Evolutionary conservation across 2,329 filamentous ascomycete genomes (phyloP), one percentile per base, ranked within the genome.

Genomic region (Aspergillus ustus): DNA sequence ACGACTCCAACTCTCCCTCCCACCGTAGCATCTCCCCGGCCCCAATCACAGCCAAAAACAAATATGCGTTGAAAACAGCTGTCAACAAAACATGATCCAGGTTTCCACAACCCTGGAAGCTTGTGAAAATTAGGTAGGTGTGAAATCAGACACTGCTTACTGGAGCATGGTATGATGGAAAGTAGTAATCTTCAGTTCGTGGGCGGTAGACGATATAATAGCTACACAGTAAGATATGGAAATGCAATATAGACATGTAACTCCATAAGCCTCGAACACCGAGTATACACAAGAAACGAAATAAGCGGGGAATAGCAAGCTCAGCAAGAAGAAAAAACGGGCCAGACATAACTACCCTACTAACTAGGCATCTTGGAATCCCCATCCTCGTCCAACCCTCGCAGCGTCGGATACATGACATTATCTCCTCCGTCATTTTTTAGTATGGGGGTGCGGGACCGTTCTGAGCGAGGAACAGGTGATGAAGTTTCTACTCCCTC

Each of bases 401-500:
- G 70, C 28, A 75, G 62, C 2, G 71, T 74, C 31, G 73, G 73
- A 53, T 75, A 75, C 63, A 74, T 69, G 43, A 75, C 70, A 7
- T 62, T 56, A 45, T 73, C 70, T 19, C 60, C 68, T 11, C 67
- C 50, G 60, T 75, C 72, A 50, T 62, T 48, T 37, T 70, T 62
- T 60, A 70, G 66, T 2, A 57, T 54, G 9, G 63, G 45, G 44
- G 67, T 65, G 52, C 65, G 62, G 9, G 59, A 63, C 63, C 59
- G 59, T 19, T 60, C 40, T 29, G 57, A 52, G 83, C 72, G 64
- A 84, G 82, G 57, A 31, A 40, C 28, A 19, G 64, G 81, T 73
- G 8, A 80, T 77, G 8, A 73, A 70, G 46, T 78, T 76, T 67
- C 80, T 71, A 63, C 73, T 65, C 58, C 76, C 68, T 71, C 72